Conservation (phyloP, 2,329 filamentous ascomycete genomes). For the Metarhizium guizhouense region DNA sequence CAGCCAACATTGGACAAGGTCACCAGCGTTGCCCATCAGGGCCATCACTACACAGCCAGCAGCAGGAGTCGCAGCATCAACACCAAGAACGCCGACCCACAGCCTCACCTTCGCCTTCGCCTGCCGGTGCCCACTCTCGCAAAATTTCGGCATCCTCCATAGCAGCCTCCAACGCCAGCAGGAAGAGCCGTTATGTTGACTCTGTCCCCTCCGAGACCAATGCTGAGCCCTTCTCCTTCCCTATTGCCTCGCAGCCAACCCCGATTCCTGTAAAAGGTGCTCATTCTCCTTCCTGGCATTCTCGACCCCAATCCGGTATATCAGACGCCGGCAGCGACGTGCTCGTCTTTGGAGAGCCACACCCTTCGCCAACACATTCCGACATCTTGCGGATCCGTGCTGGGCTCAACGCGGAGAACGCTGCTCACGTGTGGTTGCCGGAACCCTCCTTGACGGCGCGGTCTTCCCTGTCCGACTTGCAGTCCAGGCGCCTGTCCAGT, state of each 20-base stretch:
- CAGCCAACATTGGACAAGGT: not conserved
- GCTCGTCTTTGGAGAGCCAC: slow-evolving; percentile 24
- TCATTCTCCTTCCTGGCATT: slow-evolving; percentile 31
- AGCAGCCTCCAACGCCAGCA: slow-evolving; percentile 24
- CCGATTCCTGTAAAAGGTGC: slow-evolving; percentile 32
- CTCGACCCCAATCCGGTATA: slow-evolving; percentile 32
- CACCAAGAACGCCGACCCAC: slow-evolving; percentile 16
- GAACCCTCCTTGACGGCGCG: slow-evolving; percentile 38
- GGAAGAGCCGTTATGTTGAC: slow-evolving; percentile 51
- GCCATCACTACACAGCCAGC: not conserved
- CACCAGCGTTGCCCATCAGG: no score
- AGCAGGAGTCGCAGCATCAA: not conserved
- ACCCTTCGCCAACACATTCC: slow-evolving; percentile 36
- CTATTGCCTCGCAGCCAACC: slow-evolving; percentile 46
- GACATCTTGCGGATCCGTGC: slow-evolving; percentile 38
- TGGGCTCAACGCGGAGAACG: slow-evolving; percentile 16
- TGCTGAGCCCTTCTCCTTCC: slow-evolving; percentile 52
- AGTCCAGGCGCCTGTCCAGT: slow-evolving; percentile 60
- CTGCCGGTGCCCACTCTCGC: slow-evolving; percentile 9
- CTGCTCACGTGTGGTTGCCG: slow-evolving; percentile 28
- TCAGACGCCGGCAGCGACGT: slow-evolving; percentile 33
- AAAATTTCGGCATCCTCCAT: slow-evolving; percentile 37
- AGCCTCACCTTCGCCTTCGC: slow-evolving; percentile 11
- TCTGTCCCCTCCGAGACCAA: slow-evolving; percentile 48
- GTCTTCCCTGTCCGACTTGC: slow-evolving; percentile 39